Conservation (phyloP, 2,329 filamentous ascomycete species). For the Xylaria sp. region DNA sequence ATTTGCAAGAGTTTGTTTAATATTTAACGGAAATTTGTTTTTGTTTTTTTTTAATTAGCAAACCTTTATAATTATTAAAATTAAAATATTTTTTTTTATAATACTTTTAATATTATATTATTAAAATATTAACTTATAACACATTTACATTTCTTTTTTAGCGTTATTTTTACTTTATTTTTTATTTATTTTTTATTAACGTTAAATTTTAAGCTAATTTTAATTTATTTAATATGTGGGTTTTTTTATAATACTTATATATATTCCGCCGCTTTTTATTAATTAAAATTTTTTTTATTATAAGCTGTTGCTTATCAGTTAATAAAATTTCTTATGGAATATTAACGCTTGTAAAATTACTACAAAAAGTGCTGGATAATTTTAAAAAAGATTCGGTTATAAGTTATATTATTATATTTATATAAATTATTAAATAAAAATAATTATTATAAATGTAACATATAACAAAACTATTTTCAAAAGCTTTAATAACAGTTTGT, state of each 20-base stretch:
- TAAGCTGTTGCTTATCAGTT: too few species aligned
- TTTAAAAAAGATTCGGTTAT: too few species aligned
- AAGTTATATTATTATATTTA: too few species aligned
- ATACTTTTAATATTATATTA: constrained; percentile 97
- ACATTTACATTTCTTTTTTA: too few species aligned
- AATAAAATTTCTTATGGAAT: too few species aligned
- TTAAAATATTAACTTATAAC: constrained; percentile 36
- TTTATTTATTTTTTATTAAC: constrained; percentile 88
- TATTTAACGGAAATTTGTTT: constrained; percentile 79
- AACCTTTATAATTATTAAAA: constrained; percentile 75
- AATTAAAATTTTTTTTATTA: constrained; percentile 84
- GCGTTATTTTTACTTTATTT: constrained; percentile 10
- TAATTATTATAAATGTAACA: too few species aligned
- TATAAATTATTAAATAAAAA: too few species aligned
- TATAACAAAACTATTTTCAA: too few species aligned
- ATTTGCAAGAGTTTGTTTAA: constrained; percentile 85
- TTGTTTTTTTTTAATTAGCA: constrained; percentile 82
- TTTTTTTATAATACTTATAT: constrained; percentile 92
- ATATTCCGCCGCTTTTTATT: constrained; percentile 88
- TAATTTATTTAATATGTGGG: constrained; percentile 88
- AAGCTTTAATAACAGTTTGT: too few species aligned
- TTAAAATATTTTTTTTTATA: constrained; percentile 94
- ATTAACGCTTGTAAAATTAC: too few species aligned
- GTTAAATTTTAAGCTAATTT: constrained; percentile 93
- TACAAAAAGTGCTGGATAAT: too few species aligned